Evolutionary conservation across 2,329 filamentous ascomycete genomes (phyloP).

Genomic region (Metarhizium robertsii): DNA sequence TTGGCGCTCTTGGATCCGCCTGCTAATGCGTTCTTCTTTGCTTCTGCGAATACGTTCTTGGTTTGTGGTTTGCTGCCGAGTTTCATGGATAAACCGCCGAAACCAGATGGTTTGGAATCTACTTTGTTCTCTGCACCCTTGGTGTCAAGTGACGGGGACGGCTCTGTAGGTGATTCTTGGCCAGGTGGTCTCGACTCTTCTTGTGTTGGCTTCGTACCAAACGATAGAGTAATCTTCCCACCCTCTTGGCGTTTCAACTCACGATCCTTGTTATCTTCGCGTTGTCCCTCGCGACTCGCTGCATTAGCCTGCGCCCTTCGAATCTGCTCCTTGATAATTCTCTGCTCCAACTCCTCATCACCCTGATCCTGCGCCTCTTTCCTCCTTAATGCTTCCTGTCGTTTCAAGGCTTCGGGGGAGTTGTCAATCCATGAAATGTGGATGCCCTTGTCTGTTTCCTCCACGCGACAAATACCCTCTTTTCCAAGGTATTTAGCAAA

Average conservation of each 20-base stretch:
- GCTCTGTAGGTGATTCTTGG: conserved; percentile 12
- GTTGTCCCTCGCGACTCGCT: conserved; percentile 29
- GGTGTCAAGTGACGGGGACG: conserved; percentile 8
- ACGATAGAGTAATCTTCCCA: conserved; percentile 67
- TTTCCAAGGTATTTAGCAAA: conserved; percentile 80
- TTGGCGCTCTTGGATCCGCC: conserved; percentile 45
- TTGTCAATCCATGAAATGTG: conserved; percentile 89
- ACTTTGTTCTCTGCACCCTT: conserved; percentile 10
- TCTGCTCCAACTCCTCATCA: conserved; percentile 82
- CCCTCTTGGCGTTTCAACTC: conserved; percentile 55
- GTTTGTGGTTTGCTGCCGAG: conserved; percentile 53
- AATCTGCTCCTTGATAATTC: conserved; percentile 76
- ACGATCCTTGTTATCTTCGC: conserved; percentile 30
- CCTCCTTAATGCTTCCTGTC: conserved; percentile 70
- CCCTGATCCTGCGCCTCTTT: conserved; percentile 84
- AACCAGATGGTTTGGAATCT: conserved; percentile 20
- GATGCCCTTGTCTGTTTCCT: conserved; percentile 79
- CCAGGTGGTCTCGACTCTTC: conserved; percentile 4
- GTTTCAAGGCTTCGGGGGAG: conserved; percentile 70
- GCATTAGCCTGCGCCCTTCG: conserved; percentile 54
- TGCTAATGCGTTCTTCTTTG: conserved; percentile 59
- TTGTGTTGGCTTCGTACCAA: conserved; percentile 39
- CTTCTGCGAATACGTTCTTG: conserved; percentile 66
- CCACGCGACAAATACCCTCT: conserved; percentile 81
- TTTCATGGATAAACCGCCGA: conserved; percentile 50